Base-by-base conservation (phyloP, 805 yeast species). In the Wickerhamiella occidentalis region DNA sequence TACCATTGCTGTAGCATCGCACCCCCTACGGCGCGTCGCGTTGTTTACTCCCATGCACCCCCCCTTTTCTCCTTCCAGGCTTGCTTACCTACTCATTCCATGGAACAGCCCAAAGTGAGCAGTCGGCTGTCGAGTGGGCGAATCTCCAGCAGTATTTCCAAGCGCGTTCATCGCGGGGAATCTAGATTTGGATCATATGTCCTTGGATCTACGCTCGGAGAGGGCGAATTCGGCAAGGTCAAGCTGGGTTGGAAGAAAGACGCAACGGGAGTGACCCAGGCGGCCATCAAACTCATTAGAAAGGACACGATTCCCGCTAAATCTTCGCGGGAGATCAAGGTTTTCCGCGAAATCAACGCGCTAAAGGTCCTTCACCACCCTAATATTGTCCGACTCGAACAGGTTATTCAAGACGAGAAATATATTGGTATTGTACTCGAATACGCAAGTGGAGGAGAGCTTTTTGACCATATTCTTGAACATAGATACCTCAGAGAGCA, bases 181-280 rank as follows among this genome's bases (percentile, higher is more conserved):
- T 52, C 58, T 40, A 75, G 94, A 36, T 88, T 92, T 63, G 98
- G 98, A 22, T 79, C 85, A 12, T 92, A 88, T 61, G 77, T 85
- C 19, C 73, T 92, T 6, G 98, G 97, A 2, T 80, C 94, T 12
- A 90, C 98, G 0, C 69, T 92, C 12, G 98, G 98, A 29, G 96
- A 92, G 67, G 98, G 98, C 45, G 98, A 92, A 63, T 92, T 92
- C 65, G 98, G 98, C 52, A 90, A 92, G 65, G 98, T 92, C 51
- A 92, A 90, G 64, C 71, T 92, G 19, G 97, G 96, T 12, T 90
- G 96, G 96, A 74, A 94, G 52, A 85, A 84, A 63, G 88, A 80
- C 58, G 87, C 86, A 17, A 56, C 59, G 23, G 65, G 64, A 68
- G 78, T 52, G 18, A 49, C 49, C 21, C 94, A 87, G 67, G 95